Evolutionary conservation across 2,329 filamentous ascomycete genomes (phyloP).

Genomic region (Penicillium brevicompactum): DNA sequence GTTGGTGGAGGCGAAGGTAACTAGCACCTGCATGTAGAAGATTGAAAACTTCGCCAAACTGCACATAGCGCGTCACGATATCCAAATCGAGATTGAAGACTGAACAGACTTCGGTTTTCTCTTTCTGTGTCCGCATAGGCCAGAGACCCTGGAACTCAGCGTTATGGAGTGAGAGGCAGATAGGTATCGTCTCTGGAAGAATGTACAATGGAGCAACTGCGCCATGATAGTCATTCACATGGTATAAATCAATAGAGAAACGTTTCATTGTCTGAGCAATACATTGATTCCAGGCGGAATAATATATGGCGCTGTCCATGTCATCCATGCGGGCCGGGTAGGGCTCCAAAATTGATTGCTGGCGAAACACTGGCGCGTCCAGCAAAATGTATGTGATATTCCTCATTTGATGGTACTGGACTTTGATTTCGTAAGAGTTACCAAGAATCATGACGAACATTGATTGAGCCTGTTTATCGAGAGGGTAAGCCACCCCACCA

Average conservation of each 20-base stretch:
- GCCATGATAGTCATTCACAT: slow-evolving; percentile 68
- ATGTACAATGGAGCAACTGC: slow-evolving; percentile 66
- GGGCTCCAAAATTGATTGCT: slow-evolving; percentile 63
- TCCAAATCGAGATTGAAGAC: slow-evolving; percentile 65
- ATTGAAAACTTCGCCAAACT: slow-evolving; percentile 71
- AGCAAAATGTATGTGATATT: slow-evolving; percentile 71
- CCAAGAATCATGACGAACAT: slow-evolving; percentile 66
- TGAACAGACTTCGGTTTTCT: slow-evolving; percentile 64
- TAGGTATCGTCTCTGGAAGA: slow-evolving; percentile 63
- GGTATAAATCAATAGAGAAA: slow-evolving; percentile 66
- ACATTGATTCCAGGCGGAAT: slow-evolving; percentile 71
- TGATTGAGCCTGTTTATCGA: slow-evolving; percentile 60
- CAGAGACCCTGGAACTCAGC: slow-evolving; percentile 71
- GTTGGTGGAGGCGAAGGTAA: slow-evolving; percentile 67
- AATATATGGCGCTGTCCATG: slow-evolving; percentile 67
- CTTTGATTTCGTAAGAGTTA: slow-evolving; percentile 61
- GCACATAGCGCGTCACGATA: slow-evolving; percentile 62
- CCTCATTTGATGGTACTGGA: slow-evolving; percentile 64
- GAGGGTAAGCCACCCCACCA: slow-evolving; percentile 65
- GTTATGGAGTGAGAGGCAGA: slow-evolving; percentile 67
- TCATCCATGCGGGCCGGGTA: slow-evolving; percentile 72
- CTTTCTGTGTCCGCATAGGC: slow-evolving; percentile 65
- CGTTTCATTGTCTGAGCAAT: slow-evolving; percentile 65
- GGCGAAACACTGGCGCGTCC: slow-evolving; percentile 67
- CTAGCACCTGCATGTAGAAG: slow-evolving; percentile 67